phyloP scores from a whole-genome alignment of 768 basidiomycete species.

The Trametes coccinea region DNA sequence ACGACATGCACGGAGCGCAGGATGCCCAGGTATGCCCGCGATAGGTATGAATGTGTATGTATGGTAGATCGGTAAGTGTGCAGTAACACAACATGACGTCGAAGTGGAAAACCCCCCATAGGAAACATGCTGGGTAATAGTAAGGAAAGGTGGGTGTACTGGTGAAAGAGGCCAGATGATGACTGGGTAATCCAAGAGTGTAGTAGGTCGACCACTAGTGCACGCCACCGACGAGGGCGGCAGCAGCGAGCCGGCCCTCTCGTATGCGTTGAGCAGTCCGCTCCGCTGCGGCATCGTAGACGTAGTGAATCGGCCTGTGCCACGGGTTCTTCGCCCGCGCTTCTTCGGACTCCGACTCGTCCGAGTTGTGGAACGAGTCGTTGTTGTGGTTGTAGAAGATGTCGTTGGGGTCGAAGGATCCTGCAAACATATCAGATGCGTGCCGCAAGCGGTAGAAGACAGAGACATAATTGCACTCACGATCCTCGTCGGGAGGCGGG shows the following conservation, averaged over 20 bases:
- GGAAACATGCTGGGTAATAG: background rate
- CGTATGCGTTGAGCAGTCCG: conserved; percentile 61
- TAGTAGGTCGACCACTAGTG: conserved; percentile 15
- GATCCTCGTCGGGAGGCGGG: conserved; percentile 49
- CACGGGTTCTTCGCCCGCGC: conserved; percentile 31
- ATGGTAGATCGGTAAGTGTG: conserved; percentile 7
- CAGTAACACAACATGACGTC: conserved; percentile 21
- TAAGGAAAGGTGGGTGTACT: background rate
- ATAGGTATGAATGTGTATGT: background rate
- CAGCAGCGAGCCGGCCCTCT: conserved; percentile 36
- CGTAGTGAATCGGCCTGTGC: conserved; percentile 64
- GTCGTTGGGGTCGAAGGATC: conserved; percentile 56
- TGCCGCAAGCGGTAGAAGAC: background rate
- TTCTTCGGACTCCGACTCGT: conserved; percentile 53
- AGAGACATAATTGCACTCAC: conserved; percentile 36
- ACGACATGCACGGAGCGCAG: background rate
- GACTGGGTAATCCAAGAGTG: background rate
- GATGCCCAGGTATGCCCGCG: too few relatives aligned
- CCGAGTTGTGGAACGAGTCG: conserved; percentile 42
- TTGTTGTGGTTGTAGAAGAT: conserved; percentile 49
- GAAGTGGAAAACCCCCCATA: conserved; percentile 6
- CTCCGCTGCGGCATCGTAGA: conserved; percentile 93
- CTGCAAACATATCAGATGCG: conserved; percentile 29
- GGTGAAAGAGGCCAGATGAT: background rate
- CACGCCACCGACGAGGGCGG: conserved; percentile 32